Conservation (phyloP, 345 rosid species). For the Moricandia arvensis region DNA sequence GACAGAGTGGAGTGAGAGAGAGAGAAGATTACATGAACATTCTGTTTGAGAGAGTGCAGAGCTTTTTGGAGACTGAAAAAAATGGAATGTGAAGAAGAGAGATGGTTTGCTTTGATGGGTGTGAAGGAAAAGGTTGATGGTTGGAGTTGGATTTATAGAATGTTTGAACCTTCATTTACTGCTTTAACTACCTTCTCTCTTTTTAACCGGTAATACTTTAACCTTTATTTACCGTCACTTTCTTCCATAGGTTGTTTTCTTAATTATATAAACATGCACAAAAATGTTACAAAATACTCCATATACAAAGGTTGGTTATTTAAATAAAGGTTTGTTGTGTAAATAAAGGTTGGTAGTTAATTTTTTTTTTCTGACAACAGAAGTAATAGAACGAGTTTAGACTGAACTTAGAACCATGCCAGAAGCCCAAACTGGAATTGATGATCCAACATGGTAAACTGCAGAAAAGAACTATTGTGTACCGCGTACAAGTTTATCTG, state of each 20-base stretch:
- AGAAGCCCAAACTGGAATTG: too few species aligned
- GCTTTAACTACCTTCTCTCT: neutral
- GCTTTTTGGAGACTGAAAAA: constrained; percentile 7
- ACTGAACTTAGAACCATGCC: too few species aligned
- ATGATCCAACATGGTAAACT: too few species aligned
- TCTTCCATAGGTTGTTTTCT: neutral
- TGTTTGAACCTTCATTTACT: constrained; percentile 23
- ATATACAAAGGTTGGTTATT: too few species aligned
- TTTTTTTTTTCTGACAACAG: too few species aligned
- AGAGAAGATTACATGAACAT: constrained; percentile 25
- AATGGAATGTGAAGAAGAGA: constrained; percentile 11
- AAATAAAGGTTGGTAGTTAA: too few species aligned
- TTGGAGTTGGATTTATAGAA: constrained; percentile 33
- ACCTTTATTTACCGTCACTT: neutral
- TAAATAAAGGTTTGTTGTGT: too few species aligned
- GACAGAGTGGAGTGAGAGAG: too few species aligned
- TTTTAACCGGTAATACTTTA: constrained; percentile 1
- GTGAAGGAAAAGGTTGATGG: constrained; percentile 17
- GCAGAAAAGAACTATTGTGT: too few species aligned
- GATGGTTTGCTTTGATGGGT: constrained; percentile 26
- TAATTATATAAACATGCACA: neutral
- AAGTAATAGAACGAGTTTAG: too few species aligned
- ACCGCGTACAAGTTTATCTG: too few species aligned
- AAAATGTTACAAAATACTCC: neutral
- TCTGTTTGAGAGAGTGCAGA: too few species aligned